phyloP scores from a whole-genome alignment of 176 grass and related monocot genomes.

The Melocanna baccifera region DNA sequence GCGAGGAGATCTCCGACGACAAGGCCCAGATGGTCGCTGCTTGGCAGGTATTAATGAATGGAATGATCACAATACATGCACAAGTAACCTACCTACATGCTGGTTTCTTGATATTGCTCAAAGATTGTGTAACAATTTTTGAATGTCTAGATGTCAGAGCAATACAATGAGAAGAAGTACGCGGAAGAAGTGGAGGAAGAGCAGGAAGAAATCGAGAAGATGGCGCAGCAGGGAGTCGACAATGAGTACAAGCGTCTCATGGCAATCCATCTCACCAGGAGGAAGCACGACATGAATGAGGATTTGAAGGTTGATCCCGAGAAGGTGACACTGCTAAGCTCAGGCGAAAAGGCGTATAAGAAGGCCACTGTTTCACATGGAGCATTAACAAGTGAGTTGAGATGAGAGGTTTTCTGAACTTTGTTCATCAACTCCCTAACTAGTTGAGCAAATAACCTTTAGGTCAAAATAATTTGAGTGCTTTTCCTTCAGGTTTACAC shows the following conservation, averaged over 20 bases:
- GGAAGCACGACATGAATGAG: slow-evolving; percentile 58
- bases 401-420: background rate
- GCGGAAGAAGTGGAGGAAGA: slow-evolving; percentile 43
- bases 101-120: background rate
- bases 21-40: background rate
- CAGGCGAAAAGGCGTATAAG: slow-evolving; percentile 64
- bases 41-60: slow-evolving; percentile 21
- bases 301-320: slow-evolving; percentile 52
- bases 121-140: background rate
- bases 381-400: slow-evolving; percentile 47
- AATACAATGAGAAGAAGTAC: slow-evolving; percentile 20
- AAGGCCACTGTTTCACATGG: slow-evolving; percentile 56
- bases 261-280: slow-evolving; percentile 52
- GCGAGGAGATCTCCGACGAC: slow-evolving; percentile 53
- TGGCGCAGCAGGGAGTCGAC: slow-evolving; percentile 16
- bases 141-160: slow-evolving; percentile 22
- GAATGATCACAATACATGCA: background rate
- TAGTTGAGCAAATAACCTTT: background rate
- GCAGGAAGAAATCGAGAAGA: slow-evolving; percentile 41
- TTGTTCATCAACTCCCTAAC: background rate
- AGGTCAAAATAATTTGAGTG: background rate
- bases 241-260: slow-evolving; percentile 64
- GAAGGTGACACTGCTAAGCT: slow-evolving; percentile 50
- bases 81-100: too few relatives aligned
- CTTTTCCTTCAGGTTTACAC: slow-evolving; percentile 55